phyloP scores from a whole-genome alignment of 2,329 filamentous ascomycete genomes.

The Ascosphaera apis region DNA sequence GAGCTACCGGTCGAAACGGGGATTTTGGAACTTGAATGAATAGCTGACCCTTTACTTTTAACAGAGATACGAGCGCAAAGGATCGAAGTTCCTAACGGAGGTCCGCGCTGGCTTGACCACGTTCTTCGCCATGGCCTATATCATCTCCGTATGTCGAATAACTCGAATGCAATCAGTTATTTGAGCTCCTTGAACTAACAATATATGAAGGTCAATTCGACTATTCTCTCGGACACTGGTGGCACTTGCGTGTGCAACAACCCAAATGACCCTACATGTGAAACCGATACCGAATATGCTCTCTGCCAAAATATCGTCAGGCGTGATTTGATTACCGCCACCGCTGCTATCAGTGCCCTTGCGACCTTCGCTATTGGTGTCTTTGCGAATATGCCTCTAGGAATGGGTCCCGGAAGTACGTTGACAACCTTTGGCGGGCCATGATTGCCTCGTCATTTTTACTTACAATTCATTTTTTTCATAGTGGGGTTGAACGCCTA shows the following conservation, averaged over 20 bases:
- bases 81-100: slow-evolving; percentile 61
- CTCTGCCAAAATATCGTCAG: slow-evolving; percentile 33
- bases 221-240: slow-evolving; percentile 46
- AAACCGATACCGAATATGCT: slow-evolving; percentile 22
- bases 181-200: not conserved
- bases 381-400: slow-evolving; percentile 58
- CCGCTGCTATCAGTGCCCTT: slow-evolving; percentile 58
- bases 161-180: too few relatives aligned
- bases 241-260: slow-evolving; percentile 53
- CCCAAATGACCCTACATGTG: slow-evolving; percentile 24
- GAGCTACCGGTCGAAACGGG: too few relatives aligned
- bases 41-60: not conserved
- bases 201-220: slow-evolving; percentile 30
- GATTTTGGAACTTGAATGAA: too few relatives aligned
- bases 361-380: slow-evolving; percentile 67
- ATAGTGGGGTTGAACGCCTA: slow-evolving; percentile 68
- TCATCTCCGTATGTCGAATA: slow-evolving; percentile 46
- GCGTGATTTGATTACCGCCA: slow-evolving; percentile 63
- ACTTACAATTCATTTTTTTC: not conserved
- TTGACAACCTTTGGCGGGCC: not conserved
- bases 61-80: slow-evolving; percentile 47
- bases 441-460: too few relatives aligned
- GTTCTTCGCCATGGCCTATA: slow-evolving; percentile 63
- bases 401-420: slow-evolving; percentile 42
- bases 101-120: slow-evolving; percentile 62